Conservation (phyloP, 2,329 filamentous ascomycete genomes). For the Trichoderma sp. region DNA sequence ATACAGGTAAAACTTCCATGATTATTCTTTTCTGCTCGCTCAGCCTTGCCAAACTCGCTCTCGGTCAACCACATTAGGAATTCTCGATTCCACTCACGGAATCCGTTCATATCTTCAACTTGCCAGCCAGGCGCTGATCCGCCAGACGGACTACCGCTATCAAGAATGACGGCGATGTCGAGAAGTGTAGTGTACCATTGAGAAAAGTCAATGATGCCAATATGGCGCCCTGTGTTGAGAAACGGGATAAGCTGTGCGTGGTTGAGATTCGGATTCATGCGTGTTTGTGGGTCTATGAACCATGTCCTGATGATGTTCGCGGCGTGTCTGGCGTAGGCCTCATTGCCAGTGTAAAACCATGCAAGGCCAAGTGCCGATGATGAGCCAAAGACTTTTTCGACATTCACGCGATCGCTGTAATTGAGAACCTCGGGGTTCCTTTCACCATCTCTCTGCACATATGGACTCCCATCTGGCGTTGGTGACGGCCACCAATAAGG, state of each 20-base stretch:
- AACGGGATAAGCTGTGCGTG: conserved; percentile 19
- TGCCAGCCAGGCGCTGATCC: conserved; percentile 1
- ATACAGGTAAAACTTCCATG: conserved; percentile 14
- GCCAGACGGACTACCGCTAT: background rate
- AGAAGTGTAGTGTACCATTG: conserved; percentile 15
- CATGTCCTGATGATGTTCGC: conserved; percentile 12
- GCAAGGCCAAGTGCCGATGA: conserved; percentile 13
- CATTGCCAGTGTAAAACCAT: conserved; percentile 18
- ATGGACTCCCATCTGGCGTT: background rate
- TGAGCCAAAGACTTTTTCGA: conserved; percentile 16
- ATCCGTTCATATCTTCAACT: background rate
- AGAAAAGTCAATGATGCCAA: conserved; percentile 18
- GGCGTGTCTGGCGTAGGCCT: conserved; percentile 7
- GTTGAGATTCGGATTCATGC: conserved; percentile 21
- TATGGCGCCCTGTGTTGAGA: conserved; percentile 8
- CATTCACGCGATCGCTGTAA: conserved; percentile 12
- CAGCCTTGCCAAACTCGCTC: conserved; percentile 16
- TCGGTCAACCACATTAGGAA: conserved; percentile 16
- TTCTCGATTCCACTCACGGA: conserved; percentile 13
- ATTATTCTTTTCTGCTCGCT: conserved; percentile 12
- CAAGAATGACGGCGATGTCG: conserved; percentile 3
- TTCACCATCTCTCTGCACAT: conserved; percentile 17
- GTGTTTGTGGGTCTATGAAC: conserved; percentile 11
- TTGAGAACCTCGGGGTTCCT: conserved; percentile 19
- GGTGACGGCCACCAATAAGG: conserved; percentile 21